Evolutionary conservation across 2,329 filamentous ascomycete genomes (phyloP).

Genomic region (Furcasterigmium furcatum): DNA sequence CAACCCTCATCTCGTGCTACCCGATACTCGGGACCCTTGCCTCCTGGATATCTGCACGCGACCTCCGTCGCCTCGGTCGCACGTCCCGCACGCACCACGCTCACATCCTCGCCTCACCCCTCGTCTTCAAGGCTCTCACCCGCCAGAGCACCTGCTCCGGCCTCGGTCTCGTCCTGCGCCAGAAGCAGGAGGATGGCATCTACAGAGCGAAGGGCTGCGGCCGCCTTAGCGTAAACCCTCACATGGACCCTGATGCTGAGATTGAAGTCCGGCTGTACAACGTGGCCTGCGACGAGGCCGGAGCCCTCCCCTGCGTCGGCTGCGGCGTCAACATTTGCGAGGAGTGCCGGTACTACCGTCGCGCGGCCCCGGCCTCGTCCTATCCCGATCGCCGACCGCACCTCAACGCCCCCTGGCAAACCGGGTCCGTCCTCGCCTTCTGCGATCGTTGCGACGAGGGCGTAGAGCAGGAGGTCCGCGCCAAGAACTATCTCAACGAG

Average conservation of each 20-base stretch:
- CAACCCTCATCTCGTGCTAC: slow-evolving; percentile 3
- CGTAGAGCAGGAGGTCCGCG: slow-evolving; percentile 2
- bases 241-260: slow-evolving; percentile 2
- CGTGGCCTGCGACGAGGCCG: slow-evolving; percentile 4
- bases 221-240: neutral
- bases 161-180: slow-evolving; percentile 5
- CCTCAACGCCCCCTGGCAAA: neutral
- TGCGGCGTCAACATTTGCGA: slow-evolving; percentile 9
- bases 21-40: slow-evolving; percentile 7
- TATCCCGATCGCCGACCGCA: slow-evolving; percentile 7
- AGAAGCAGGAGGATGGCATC: neutral
- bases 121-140: slow-evolving; percentile 6
- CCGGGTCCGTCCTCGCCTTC: slow-evolving; percentile 7
- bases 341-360: slow-evolving; percentile 7
- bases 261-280: slow-evolving; percentile 8
- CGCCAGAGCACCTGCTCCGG: slow-evolving; percentile 8
- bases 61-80: slow-evolving; percentile 6
- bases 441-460: slow-evolving; percentile 6
- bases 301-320: slow-evolving; percentile 1
- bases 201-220: neutral
- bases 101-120: slow-evolving; percentile 2
- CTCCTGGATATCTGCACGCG: slow-evolving; percentile 3
- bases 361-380: neutral
- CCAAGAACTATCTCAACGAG: slow-evolving; percentile 4
- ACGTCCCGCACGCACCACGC: slow-evolving; percentile 4